Evolutionary conservation across 441 rosid genomes (phyloP), one percentile per base, ranked within the genome.

Genomic region (Gossypium lobatum): DNA sequence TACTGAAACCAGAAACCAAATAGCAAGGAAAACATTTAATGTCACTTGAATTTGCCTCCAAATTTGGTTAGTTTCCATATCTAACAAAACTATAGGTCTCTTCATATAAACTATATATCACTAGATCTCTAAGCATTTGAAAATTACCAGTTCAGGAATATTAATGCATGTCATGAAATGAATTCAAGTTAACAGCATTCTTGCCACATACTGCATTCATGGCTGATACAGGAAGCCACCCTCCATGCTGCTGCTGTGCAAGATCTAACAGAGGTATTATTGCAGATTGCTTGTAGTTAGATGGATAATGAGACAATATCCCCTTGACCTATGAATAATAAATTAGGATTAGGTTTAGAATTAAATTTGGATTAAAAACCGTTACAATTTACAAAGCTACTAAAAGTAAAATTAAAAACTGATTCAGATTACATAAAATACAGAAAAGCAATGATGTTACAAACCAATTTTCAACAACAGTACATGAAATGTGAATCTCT

Each of bases 181-280:
- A 58, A 69, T 37, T 62, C 9, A 53, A 20, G 7, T 26, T 14
- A 66, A 57, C 1, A 42, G 0, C n/a, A 20, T 72, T 68, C 54
- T 23, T 2, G 64, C 66, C 25, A 77, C 85, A 71, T 86, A 93
- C 99, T 0, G 91, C 97, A 83, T 96, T 90, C 98, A 96, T 93
- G 13, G 98, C 98, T 2, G 98, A 96, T 78, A 96, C 97, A 60
- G 98, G 97, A 53, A 96, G 96, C 98, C 99, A 93, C 5, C 97
- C 98, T 80, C 99, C 97, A 88, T 93, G 97, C 83, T 96, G 99
- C 89, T 93, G 98, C 73, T 96, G 98, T 46, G 97, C 99, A 81
- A 96, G 98, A 87, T 96, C 99, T 73, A 96, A 89, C 72, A 96
- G 85, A 70, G 97, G 95, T 78, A 96, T 96, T 68, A 92, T 98